Evolutionary conservation across 768 basidiomycete species (phyloP).

Genomic region (Rhizopogon roseolus): DNA sequence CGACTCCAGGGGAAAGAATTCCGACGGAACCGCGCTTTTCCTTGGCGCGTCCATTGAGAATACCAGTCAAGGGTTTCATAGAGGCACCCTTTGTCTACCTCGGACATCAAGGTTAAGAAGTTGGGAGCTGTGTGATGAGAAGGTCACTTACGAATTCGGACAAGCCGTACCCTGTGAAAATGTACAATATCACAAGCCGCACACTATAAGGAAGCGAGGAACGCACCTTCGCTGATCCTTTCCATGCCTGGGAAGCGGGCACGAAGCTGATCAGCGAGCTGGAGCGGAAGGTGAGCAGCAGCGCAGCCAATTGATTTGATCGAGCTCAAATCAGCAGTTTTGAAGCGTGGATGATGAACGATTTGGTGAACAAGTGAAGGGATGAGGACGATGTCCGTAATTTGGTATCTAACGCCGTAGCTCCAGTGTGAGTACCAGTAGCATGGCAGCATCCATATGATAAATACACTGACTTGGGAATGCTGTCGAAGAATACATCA

Average conservation of each 20-base stretch:
- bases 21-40: constrained; percentile 38
- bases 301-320: constrained; percentile 37
- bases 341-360: constrained; percentile 39
- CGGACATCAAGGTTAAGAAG: neutral
- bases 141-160: constrained; percentile 46
- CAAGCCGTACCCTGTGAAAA: constrained; percentile 51
- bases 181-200: neutral
- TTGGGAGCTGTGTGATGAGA: neutral
- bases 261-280: constrained; percentile 35
- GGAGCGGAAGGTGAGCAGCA: constrained; percentile 56
- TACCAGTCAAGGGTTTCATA: constrained; percentile 34
- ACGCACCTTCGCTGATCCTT: constrained; percentile 37
- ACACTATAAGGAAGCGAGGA: neutral
- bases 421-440: neutral
- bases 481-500: constrained; percentile 38
- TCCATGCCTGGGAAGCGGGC: constrained; percentile 24
- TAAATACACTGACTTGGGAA: constrained; percentile 42
- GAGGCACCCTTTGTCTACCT: constrained; percentile 48
- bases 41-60: constrained; percentile 34
- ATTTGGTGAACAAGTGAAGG: constrained; percentile 58
- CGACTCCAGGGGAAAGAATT: constrained; percentile 51
- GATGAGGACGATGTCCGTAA: constrained; percentile 41
- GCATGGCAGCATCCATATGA: neutral
- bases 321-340: constrained; percentile 44
- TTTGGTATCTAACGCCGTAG: constrained; percentile 37